Evolutionary conservation across 805 yeast species (phyloP).

Genomic region (Pichia eremophila): DNA sequence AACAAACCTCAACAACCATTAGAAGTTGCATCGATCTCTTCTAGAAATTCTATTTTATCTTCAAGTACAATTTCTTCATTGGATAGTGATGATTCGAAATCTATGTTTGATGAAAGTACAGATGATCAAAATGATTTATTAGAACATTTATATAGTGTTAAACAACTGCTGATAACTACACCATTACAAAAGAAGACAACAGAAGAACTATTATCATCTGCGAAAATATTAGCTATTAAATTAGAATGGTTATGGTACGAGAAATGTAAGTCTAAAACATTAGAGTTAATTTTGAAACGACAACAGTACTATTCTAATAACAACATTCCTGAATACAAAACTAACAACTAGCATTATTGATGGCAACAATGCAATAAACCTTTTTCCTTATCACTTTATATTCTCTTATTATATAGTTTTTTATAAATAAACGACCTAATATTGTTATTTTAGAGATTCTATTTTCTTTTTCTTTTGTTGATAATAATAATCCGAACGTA

Average conservation of each 20-base stretch:
- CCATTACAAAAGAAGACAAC: slow-evolving; percentile 49
- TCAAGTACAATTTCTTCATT: neutral
- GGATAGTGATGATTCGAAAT: too few relatives aligned
- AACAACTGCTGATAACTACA: slow-evolving; percentile 36
- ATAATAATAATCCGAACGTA: slow-evolving; percentile 54
- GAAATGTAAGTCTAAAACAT: slow-evolving; percentile 15
- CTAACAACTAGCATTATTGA: neutral
- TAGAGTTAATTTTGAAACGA: neutral
- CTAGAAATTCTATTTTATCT: neutral
- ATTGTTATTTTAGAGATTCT: neutral
- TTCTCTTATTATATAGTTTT: neutral
- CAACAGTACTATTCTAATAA: neutral
- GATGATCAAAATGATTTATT: slow-evolving; percentile 24
- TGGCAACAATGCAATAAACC: neutral
- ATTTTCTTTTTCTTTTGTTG: slow-evolving; percentile 36
- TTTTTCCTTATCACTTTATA: neutral
- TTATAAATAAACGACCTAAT: too few relatives aligned
- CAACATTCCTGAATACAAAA: neutral
- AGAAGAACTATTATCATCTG: slow-evolving; percentile 36
- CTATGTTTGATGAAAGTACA: neutral
- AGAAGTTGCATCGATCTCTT: too few relatives aligned
- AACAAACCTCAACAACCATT: neutral
- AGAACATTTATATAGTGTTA: slow-evolving; percentile 26
- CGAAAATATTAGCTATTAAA: slow-evolving; percentile 39
- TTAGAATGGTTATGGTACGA: slow-evolving; percentile 53